Base-by-base conservation (phyloP, 208 protist genomes). In the Crithidia expoeki region DNA sequence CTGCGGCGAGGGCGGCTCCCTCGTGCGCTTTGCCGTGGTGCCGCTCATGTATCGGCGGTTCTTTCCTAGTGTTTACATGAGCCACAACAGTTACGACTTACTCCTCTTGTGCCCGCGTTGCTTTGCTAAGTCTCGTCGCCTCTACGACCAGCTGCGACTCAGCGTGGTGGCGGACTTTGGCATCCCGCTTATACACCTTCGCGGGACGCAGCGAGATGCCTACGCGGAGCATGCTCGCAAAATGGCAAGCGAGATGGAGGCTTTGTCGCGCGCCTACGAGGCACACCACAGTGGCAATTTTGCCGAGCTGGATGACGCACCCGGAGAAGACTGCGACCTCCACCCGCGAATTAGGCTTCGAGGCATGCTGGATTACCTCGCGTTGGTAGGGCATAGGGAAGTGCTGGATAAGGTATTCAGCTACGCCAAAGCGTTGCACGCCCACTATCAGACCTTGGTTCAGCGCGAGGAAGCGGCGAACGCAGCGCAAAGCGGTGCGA, bases 51-150 rank as follows among this genome's bases (percentile, higher is more conserved):
- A 89, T 61, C 70, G 86, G 33, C 87, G 83, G 42, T 85, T 85
- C 68, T 92, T 92, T 51, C 83, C 83, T 5, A 87, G 80, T 57
- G 81, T 87, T 36, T 92, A 85, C 73, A 89, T 92, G 82, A 89
- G 80, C 44, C 83, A 92, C 70, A 88, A 92, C 61, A 89, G 80
- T 72, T 92, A 87, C 68, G 86, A 92, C 38, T 50, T 92, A 32
- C 69, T 92, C 49, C 74, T 91, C 28, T 44, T 91, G 32, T 91
- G 82, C 58, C 79, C 80, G 21, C 62, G 14, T 21, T 92, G 80
- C 70, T 92, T 92, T 72, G 71, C 75, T 27, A 65, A 23, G 42
- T 67, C 76, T n/a, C 66, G 75, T 23, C 25, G 4, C 3, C n/a
- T 80, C 1, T 87, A 87, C 49, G 78, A 83, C 16, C 23, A 46